Percentiles rank a stretch among this genome's conserved stretches.
Conservation (phyloP, 139 green algal genomes). For the Axilococcus clingmanii region DNA sequence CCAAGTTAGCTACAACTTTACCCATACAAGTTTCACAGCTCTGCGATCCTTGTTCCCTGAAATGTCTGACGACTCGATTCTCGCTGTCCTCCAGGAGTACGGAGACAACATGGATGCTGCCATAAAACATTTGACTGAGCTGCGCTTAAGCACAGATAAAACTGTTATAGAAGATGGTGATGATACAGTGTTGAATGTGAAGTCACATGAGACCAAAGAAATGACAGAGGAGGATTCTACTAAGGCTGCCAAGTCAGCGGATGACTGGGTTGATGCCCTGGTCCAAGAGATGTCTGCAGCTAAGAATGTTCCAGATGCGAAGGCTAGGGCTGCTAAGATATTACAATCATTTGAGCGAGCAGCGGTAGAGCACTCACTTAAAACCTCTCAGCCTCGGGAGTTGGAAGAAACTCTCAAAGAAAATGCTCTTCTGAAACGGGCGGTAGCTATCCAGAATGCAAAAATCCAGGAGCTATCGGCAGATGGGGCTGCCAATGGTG, state of each 20-base stretch:
- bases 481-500: slow-evolving; percentile 35
- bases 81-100: slow-evolving; percentile 50
- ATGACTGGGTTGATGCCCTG: slow-evolving; percentile 65
- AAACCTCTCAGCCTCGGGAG: slow-evolving; percentile 1
- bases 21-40: slow-evolving; percentile 31
- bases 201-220: neutral
- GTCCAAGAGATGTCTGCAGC: slow-evolving; percentile 67
- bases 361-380: slow-evolving; percentile 18
- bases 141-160: slow-evolving; percentile 31
- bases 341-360: slow-evolving; percentile 65
- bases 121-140: slow-evolving; percentile 54
- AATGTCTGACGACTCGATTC: slow-evolving; percentile 62
- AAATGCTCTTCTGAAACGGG: slow-evolving; percentile 70
- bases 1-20: too few relatives aligned
- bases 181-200: slow-evolving; percentile 1
- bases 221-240: neutral
- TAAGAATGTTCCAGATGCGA: slow-evolving; percentile 49
- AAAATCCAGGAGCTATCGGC: slow-evolving; percentile 40
- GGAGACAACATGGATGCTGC: slow-evolving; percentile 70
- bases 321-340: slow-evolving; percentile 37
- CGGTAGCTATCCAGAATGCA: slow-evolving; percentile 68
- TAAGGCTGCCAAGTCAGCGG: slow-evolving; percentile 11
- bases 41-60: slow-evolving; percentile 50
- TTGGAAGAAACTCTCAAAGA: slow-evolving; percentile 37
- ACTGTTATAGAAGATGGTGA: neutral